Conservation (phyloP, 805 yeast genomes). For the Lipomyces yamanashiensis region DNA sequence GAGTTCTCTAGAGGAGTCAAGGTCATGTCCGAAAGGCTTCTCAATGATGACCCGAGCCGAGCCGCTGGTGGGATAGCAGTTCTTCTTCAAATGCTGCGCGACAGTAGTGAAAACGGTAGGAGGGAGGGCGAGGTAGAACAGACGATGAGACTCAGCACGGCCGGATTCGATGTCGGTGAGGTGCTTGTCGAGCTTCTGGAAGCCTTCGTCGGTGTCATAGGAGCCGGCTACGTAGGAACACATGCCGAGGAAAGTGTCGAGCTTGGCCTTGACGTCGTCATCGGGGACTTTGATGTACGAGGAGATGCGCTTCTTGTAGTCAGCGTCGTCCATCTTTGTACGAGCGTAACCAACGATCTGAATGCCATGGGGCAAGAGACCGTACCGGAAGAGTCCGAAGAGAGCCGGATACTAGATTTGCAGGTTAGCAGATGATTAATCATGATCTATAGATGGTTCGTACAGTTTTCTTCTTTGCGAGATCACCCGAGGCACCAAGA, state of each 20-base stretch:
- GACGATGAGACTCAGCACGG: conserved; percentile 66
- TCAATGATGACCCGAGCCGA: conserved; percentile 84
- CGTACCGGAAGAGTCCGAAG: conserved; percentile 61
- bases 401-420: conserved; percentile 48
- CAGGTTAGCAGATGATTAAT: neutral
- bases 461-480: conserved; percentile 93
- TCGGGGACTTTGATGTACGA: conserved; percentile 64
- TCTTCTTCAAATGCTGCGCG: conserved; percentile 69
- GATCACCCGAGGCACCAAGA: conserved; percentile 93
- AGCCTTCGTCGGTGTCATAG: conserved; percentile 83
- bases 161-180: conserved; percentile 65
- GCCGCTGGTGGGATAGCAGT: conserved; percentile 67
- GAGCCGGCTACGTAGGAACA: conserved; percentile 74
- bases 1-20: conserved; percentile 74
- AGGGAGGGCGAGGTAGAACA: conserved; percentile 92
- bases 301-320: conserved; percentile 68
- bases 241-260: conserved; percentile 67
- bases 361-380: conserved; percentile 69
- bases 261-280: conserved; percentile 47
- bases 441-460: neutral
- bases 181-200: conserved; percentile 55
- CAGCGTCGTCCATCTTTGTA: conserved; percentile 69
- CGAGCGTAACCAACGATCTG: conserved; percentile 92
- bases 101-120: conserved; percentile 88
- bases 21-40: conserved; percentile 96